phyloP scores from a whole-genome alignment of 352 stramenopile species.

The Phytophthora uliginosa region DNA sequence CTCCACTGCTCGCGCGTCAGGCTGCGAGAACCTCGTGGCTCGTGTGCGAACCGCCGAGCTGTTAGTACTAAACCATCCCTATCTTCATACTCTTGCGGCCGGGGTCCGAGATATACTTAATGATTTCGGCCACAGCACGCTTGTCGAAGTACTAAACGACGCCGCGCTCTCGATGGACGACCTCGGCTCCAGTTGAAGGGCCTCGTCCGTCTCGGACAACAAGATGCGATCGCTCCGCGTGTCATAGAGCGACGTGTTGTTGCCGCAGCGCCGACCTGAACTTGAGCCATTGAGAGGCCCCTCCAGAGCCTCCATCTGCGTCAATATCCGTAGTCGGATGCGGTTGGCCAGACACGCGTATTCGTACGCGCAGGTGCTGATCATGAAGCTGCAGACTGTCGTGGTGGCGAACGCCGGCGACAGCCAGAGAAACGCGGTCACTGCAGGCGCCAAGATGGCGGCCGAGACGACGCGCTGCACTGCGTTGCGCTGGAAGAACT shows the following conservation, averaged over 20 bases:
- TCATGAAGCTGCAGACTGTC: conserved; percentile 71
- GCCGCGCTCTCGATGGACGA: neutral
- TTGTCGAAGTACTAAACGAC: neutral
- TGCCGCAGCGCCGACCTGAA: neutral
- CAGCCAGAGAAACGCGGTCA: conserved; percentile 76
- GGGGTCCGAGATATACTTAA: too few species aligned
- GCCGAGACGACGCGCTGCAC: conserved; percentile 74
- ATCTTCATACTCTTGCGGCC: too few species aligned
- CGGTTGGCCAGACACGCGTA: conserved; percentile 77
- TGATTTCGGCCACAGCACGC: too few species aligned
- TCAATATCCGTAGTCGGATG: conserved; percentile 65
- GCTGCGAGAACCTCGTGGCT: neutral
- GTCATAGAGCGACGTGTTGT: conserved; percentile 31
- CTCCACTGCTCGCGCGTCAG: conserved; percentile 18
- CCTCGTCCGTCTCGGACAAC: conserved; percentile 11
- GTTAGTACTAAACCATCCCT: neutral
- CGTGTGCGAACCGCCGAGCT: conserved; percentile 4
- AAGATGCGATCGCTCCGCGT: conserved; percentile 31
- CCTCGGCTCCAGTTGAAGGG: neutral
- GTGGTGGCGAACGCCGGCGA: conserved; percentile 71
- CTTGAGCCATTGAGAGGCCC: conserved; percentile 1
- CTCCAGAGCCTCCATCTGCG: conserved; percentile 37
- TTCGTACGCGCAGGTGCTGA: conserved; percentile 71
- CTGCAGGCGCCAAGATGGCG: conserved; percentile 56
- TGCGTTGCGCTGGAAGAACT: conserved; percentile 55